Conservation (phyloP, 257 asterid genomes). For the Solanum peruvianum region DNA sequence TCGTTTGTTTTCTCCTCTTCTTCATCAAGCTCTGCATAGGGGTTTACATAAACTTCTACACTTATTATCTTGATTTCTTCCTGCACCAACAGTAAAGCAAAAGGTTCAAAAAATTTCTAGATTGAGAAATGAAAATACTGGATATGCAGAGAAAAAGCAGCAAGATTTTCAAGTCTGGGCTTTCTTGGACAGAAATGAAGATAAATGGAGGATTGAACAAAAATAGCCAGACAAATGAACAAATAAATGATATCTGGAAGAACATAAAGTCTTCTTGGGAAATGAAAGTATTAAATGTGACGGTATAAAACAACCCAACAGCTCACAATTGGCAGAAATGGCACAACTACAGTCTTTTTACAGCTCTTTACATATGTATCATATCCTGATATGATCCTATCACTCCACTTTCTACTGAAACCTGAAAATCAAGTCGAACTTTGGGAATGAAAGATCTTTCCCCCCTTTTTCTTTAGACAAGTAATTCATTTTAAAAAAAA, state of each 20-base stretch:
- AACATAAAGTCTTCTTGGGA: neutral
- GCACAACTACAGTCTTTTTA: neutral
- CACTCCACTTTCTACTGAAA: neutral
- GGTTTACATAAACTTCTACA: slow-evolving; percentile 69
- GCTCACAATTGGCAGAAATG: neutral
- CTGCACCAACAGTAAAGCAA: slow-evolving; percentile 27
- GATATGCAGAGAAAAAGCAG: neutral
- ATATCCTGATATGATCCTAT: neutral
- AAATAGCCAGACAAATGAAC: neutral
- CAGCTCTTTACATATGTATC: neutral
- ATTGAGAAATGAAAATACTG: neutral
- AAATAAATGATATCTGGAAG: neutral
- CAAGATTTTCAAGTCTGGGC: neutral
- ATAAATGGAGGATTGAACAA: neutral
- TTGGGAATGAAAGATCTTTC: neutral
- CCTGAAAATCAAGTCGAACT: neutral
- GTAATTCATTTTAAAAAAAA: neutral
- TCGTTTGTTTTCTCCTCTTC: slow-evolving; percentile 49
- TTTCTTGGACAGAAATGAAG: neutral
- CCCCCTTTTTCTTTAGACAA: neutral
- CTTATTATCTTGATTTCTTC: slow-evolving; percentile 83
- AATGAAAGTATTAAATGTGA: neutral
- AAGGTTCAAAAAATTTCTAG: neutral
- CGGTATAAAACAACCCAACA: neutral
- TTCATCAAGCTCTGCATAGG: slow-evolving; percentile 67